Evolutionary conservation across 352 stramenopile genomes (phyloP).

Genomic region (Halophytophthora batemanensis): DNA sequence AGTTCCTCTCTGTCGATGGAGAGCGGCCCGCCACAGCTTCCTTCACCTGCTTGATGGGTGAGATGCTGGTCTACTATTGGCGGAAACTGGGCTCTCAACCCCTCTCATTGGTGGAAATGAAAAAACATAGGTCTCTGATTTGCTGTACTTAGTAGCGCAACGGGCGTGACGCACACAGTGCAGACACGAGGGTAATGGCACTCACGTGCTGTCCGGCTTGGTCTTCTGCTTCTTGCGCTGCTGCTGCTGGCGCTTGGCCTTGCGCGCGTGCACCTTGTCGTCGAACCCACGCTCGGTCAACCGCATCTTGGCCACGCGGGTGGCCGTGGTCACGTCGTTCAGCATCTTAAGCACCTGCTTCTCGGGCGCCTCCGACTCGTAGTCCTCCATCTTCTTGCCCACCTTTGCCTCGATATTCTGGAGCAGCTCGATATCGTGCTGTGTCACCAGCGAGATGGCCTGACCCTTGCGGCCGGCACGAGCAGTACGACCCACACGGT

Average conservation of each 20-base stretch:
- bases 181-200: slow-evolving; percentile 7
- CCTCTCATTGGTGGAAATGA: no score
- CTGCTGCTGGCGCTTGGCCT: slow-evolving; percentile 63
- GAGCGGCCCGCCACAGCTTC: no score
- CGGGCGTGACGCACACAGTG: no score
- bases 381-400: slow-evolving; percentile 91
- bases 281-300: slow-evolving; percentile 88
- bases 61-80: no score
- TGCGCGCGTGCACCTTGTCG: slow-evolving; percentile 75
- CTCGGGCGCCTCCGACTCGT: slow-evolving; percentile 72
- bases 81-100: no score
- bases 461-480: slow-evolving; percentile 88
- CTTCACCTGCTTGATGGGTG: no score
- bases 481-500: slow-evolving; percentile 95
- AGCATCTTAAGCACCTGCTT: slow-evolving; percentile 94
- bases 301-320: slow-evolving; percentile 92
- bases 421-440: slow-evolving; percentile 93
- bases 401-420: slow-evolving; percentile 94
- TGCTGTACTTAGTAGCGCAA: no score
- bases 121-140: no score
- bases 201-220: slow-evolving; percentile 8
- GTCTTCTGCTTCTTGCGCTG: slow-evolving; percentile 30
- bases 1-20: background rate
- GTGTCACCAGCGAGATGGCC: slow-evolving; percentile 94
- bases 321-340: slow-evolving; percentile 94